phyloP scores from a whole-genome alignment of 768 basidiomycete genomes.

The Coprinopsis cinerea region DNA sequence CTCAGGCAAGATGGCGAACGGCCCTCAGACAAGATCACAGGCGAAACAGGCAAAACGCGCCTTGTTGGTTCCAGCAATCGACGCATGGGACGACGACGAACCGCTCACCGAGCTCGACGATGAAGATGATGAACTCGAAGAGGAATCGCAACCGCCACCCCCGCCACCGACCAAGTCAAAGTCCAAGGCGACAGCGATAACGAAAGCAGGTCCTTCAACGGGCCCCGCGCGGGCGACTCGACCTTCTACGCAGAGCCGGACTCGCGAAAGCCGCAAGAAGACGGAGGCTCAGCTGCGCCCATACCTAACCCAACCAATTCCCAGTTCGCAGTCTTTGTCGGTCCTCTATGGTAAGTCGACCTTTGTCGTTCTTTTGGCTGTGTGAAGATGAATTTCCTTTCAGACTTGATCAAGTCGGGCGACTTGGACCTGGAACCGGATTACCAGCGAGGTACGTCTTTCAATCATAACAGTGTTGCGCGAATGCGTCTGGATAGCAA shows the following conservation, averaged over 20 bases:
- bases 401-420: constrained; percentile 55
- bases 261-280: constrained; percentile 57
- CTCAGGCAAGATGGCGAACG: not conserved
- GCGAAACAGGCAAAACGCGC: not conserved
- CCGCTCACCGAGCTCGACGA: constrained; percentile 43
- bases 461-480: no score
- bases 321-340: not conserved
- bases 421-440: constrained; percentile 72
- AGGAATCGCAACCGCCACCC: constrained; percentile 17
- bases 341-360: not conserved
- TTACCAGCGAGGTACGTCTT: constrained; percentile 65
- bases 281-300: constrained; percentile 53
- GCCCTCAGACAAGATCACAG: not conserved
- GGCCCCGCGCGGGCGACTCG: not conserved
- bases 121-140: constrained; percentile 29
- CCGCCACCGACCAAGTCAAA: not conserved
- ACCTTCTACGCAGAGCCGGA: constrained; percentile 34
- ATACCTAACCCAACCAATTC: constrained; percentile 11
- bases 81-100: constrained; percentile 28
- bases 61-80: no score
- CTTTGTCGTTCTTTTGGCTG: not conserved
- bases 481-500: no score
- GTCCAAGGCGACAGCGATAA: constrained; percentile 16
- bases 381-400: not conserved
- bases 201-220: constrained; percentile 33